Evolutionary conservation across 176 grass and related monocot genomes (phyloP).

Genomic region (Tuctoria greenei): DNA sequence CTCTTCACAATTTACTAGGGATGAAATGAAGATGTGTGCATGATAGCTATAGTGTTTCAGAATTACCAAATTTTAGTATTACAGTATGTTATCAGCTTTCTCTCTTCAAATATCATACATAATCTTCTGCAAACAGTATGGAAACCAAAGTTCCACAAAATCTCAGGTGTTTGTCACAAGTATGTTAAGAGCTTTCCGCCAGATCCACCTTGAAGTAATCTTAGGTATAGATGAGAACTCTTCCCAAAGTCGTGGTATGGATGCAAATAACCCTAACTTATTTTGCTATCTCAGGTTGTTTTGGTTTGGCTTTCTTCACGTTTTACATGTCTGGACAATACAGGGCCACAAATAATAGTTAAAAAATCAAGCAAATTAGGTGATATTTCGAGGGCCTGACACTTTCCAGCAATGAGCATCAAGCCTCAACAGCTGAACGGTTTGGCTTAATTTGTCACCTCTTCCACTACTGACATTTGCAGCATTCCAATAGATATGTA

Average conservation of each 20-base stretch:
- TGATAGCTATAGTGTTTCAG: background rate
- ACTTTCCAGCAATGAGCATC: slow-evolving; percentile 9
- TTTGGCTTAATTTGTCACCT: slow-evolving; percentile 34
- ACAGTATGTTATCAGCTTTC: background rate
- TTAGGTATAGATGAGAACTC: background rate
- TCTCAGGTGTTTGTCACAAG: background rate
- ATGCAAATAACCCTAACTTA: slow-evolving; percentile 5
- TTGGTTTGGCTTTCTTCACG: slow-evolving; percentile 14
- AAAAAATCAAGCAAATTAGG: background rate
- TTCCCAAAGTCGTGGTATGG: background rate
- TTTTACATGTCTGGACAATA: slow-evolving; percentile 13
- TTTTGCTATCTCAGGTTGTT: slow-evolving; percentile 10
- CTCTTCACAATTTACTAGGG: too few relatives aligned
- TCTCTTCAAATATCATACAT: slow-evolving; percentile 1
- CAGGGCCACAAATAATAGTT: slow-evolving; percentile 11
- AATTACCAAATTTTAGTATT: background rate
- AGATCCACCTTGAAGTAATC: background rate
- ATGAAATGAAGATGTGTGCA: slow-evolving; percentile 16
- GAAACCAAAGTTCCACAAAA: background rate
- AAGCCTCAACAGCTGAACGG: background rate
- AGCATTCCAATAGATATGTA: background rate
- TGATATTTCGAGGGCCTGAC: slow-evolving; percentile 1
- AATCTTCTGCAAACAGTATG: background rate
- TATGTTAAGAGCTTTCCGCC: slow-evolving; percentile 1
- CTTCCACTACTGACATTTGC: slow-evolving; percentile 12